These are phyloP conservation scores for Bipolaris bicolor DNA, from an alignment of 2,329 filamentous ascomycete species.

Conservation along the genomic window DNA sequence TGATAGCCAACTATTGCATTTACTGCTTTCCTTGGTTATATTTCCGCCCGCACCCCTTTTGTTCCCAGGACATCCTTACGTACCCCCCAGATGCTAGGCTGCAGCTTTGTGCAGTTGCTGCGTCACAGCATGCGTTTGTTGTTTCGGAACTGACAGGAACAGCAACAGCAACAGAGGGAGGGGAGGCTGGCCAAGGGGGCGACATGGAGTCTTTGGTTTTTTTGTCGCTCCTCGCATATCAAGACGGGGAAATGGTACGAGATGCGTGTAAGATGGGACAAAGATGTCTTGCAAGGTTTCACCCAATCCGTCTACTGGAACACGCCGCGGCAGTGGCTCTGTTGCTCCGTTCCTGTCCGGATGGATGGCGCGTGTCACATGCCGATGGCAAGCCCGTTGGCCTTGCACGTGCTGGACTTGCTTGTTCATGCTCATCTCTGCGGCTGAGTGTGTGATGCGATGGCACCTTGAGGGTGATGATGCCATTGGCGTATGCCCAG, in stretches of 20 bases:
- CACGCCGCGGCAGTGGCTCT: background rate
- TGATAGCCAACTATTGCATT: slow-evolving; percentile 9
- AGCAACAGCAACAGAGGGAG: background rate
- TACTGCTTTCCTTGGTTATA: background rate
- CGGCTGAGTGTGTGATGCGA: slow-evolving; percentile 5
- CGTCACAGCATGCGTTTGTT: slow-evolving; percentile 9
- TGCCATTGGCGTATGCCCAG: slow-evolving; percentile 8
- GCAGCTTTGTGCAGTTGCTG: slow-evolving; percentile 16
- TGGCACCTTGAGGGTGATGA: slow-evolving; percentile 3
- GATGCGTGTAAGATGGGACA: slow-evolving; percentile 2
- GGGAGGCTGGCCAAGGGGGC: no score
- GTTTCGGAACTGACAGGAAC: slow-evolving; percentile 28
- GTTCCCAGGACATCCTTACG: slow-evolving; percentile 17
- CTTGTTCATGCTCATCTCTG: slow-evolving; percentile 4
- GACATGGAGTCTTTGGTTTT: slow-evolving; percentile 4
- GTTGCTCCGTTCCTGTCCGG: background rate
- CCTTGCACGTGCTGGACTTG: background rate
- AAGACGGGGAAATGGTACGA: background rate
- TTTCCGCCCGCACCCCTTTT: background rate
- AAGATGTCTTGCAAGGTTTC: slow-evolving; percentile 3
- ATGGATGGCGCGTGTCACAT: slow-evolving; percentile 3
- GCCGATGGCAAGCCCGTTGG: slow-evolving; percentile 3
- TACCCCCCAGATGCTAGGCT: slow-evolving; percentile 14
- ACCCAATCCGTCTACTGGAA: slow-evolving; percentile 14
- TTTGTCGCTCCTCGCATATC: background rate